Base-by-base conservation (phyloP, 148 eudicot genomes). In the Fagopyrum esculentum region DNA sequence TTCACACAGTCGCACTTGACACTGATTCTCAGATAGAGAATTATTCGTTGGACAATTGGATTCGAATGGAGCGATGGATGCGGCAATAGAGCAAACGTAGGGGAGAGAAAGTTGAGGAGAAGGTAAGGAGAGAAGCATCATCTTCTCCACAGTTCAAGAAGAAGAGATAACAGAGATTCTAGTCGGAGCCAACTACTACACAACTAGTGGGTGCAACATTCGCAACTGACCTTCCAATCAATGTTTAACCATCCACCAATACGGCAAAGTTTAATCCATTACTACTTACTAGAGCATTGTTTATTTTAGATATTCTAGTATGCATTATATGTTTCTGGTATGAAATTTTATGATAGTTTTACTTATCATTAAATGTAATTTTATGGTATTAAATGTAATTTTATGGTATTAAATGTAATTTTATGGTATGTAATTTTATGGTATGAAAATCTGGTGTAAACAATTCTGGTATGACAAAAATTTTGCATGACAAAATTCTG, bases 41-140 rank as follows among this genome's bases (percentile, higher is more conserved):
- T 57, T 7, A 6, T 30, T 2, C 29, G 63, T 1, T 52, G 57
- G 57, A 52, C 0, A n/a, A 52, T 52, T 52, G 57, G 17, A 13
- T 52, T 52, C n/a, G 57, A 13, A 12, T 52, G 56, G 16, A 52
- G 2, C 3, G 5, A 17, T 2, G 35, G 29, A 57, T 16, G 71
- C n/a, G 72, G 75, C 6, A 56, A 26, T 11, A 66, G 76, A 6
- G 79, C 30, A 12, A 77, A 54, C 26, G 68, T 79, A 40, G 15
- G 68, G 78, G 74, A 82, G 80, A 45, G 84, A 74, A 55, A 79
- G 56, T n/a, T 55, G 19, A 2, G 59, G 63, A 22, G 29, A 6
- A 57, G 30, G 12, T 63, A 84, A 9, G 61, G 82, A 81, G 73
- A 83, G 82, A 9, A 81, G 75, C 54, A 78, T 48, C 83, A 80